Conservation (phyloP, 768 basidiomycete species). For the Albatrellus ellisii region DNA sequence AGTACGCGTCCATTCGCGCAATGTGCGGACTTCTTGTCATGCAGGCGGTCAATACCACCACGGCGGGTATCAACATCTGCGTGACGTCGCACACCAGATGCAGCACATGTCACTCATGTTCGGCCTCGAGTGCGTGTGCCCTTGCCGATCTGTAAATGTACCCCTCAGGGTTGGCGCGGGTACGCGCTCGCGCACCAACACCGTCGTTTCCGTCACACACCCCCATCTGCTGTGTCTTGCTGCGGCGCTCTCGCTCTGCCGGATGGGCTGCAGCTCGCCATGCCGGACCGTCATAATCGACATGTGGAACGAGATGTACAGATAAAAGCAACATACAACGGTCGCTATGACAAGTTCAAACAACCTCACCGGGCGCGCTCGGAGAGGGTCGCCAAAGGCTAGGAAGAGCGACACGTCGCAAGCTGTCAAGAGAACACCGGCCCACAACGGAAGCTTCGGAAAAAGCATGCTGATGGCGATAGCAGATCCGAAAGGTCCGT, state of each 20-base stretch:
- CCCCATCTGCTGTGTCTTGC: conserved; percentile 20
- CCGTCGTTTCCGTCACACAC: conserved; percentile 19
- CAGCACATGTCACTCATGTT: conserved; percentile 20
- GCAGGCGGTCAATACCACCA: conserved; percentile 19
- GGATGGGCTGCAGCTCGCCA: conserved; percentile 16
- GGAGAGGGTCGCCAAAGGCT: conserved; percentile 54
- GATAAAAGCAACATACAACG: conserved; percentile 2
- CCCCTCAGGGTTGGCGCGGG: background rate
- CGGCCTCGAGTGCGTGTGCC: background rate
- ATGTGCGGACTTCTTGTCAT: conserved; percentile 13
- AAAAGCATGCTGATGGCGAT: conserved; percentile 43
- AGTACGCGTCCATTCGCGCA: conserved; percentile 24
- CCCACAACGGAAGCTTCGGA: conserved; percentile 35
- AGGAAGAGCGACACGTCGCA: conserved; percentile 44
- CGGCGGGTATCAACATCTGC: conserved; percentile 21
- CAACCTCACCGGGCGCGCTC: conserved; percentile 39
- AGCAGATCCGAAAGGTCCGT: conserved; percentile 50
- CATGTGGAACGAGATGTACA: too few species aligned
- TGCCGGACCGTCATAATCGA: conserved; percentile 10
- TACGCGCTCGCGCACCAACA: conserved; percentile 6
- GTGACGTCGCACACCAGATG: conserved; percentile 24
- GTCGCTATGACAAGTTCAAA: conserved; percentile 54
- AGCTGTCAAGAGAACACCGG: conserved; percentile 34
- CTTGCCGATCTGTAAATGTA: background rate
- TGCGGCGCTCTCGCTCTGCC: conserved; percentile 17